Evolutionary conservation across 805 yeast genomes (phyloP).

Genomic region (Ogataea glucozyma): DNA sequence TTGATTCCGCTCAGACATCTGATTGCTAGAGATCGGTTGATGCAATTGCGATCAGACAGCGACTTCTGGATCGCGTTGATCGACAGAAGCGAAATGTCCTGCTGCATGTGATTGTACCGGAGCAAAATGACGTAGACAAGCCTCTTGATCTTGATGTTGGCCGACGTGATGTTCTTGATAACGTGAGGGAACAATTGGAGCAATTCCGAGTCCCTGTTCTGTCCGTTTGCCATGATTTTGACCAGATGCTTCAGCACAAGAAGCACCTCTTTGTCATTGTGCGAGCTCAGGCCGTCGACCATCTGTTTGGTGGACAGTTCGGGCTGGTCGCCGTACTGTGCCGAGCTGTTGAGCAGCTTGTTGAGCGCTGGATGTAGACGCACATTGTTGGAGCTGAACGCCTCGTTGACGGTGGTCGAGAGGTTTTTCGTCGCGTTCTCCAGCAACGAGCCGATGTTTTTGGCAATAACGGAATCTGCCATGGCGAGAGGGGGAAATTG

Average conservation of each 20-base stretch:
- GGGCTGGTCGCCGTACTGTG: slow-evolving; percentile 21
- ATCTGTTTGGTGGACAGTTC: slow-evolving; percentile 65
- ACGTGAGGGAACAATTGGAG: slow-evolving; percentile 75
- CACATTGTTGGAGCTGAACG: slow-evolving; percentile 40
- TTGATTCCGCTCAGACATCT: slow-evolving; percentile 81
- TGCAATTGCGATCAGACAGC: slow-evolving; percentile 67
- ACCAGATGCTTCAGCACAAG: slow-evolving; percentile 60
- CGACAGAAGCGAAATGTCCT: slow-evolving; percentile 85
- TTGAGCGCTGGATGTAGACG: slow-evolving; percentile 22
- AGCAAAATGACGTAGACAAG: slow-evolving; percentile 75
- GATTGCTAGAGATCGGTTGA: slow-evolving; percentile 69
- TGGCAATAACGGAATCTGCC: slow-evolving; percentile 24
- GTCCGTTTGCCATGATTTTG: slow-evolving; percentile 39
- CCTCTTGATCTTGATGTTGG: slow-evolving; percentile 62
- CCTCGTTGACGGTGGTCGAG: slow-evolving; percentile 80
- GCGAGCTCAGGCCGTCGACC: slow-evolving; percentile 62
- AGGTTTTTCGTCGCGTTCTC: slow-evolving; percentile 81
- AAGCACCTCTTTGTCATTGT: slow-evolving; percentile 62
- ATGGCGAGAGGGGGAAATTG: slow-evolving; percentile 13
- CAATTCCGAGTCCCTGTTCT: slow-evolving; percentile 39
- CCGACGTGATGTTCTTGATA: slow-evolving; percentile 79
- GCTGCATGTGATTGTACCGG: slow-evolving; percentile 78
- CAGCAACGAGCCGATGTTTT: slow-evolving; percentile 60
- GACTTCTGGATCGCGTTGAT: slow-evolving; percentile 91
- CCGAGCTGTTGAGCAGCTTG: slow-evolving; percentile 25